A percentile compares a stretch with the other conserved stretches of the same genome.
phyloP scores from a whole-genome alignment of 257 asterid species.

The Marsdenia floribunda region DNA sequence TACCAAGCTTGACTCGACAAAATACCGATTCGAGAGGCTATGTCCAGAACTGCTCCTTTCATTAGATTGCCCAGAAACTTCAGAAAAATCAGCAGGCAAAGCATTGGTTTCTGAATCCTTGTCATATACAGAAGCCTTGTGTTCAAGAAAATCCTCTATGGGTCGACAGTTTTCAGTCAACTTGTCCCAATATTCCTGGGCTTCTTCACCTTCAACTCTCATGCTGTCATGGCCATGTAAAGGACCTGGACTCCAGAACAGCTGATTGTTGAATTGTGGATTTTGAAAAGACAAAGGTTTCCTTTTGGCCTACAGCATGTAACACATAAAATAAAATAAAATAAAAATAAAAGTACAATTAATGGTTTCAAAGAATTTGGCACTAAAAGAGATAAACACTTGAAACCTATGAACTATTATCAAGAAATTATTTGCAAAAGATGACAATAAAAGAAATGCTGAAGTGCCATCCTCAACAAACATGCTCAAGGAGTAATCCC shows the following conservation, averaged over 20 bases:
- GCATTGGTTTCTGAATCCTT: slow-evolving; percentile 26
- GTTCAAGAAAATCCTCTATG: slow-evolving; percentile 58
- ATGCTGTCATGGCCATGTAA: slow-evolving; percentile 36
- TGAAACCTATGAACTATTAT: neutral
- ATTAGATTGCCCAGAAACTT: slow-evolving; percentile 30
- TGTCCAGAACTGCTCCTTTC: slow-evolving; percentile 26
- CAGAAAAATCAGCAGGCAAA: slow-evolving; percentile 24
- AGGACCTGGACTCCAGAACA: slow-evolving; percentile 57
- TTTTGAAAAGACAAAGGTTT: slow-evolving; percentile 53
- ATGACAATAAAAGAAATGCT: neutral
- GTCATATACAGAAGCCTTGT: slow-evolving; percentile 25
- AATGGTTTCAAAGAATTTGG: neutral
- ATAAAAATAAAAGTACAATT: neutral
- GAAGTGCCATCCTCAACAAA: neutral
- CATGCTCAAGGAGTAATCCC: neutral
- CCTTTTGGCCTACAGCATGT: slow-evolving; percentile 64
- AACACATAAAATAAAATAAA: neutral
- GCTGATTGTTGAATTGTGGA: slow-evolving; percentile 42
- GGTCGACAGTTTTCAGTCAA: slow-evolving; percentile 58
- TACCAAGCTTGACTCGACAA: slow-evolving; percentile 66
- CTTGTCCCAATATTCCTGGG: slow-evolving; percentile 37
- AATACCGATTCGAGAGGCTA: slow-evolving; percentile 30
- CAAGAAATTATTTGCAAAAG: neutral
- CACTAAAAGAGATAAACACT: neutral
- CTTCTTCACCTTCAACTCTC: slow-evolving; percentile 31